These are phyloP conservation scores for Dendrobium catenatum DNA, from an alignment of 106 monocot genomes.

Conservation along the genomic window DNA sequence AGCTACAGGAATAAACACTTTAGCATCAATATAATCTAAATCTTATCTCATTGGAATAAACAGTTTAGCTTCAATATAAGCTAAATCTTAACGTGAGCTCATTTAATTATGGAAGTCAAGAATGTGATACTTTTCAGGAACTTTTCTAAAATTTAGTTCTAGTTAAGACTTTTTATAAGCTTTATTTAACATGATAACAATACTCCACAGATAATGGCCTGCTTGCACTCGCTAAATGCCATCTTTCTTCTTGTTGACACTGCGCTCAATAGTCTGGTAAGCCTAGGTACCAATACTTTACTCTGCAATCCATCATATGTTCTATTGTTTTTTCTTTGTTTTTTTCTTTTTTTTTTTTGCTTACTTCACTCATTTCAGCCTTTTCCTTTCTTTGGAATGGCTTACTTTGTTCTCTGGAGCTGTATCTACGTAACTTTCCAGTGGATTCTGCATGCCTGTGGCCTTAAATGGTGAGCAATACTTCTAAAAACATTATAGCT, in stretches of 20 bases:
- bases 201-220: conserved; percentile 26
- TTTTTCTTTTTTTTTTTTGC: neutral
- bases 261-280: conserved; percentile 73
- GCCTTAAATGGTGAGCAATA: conserved; percentile 61
- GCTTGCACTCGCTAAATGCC: conserved; percentile 49
- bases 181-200: neutral
- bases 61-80: neutral
- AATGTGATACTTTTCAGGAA: neutral
- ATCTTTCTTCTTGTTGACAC: conserved; percentile 64
- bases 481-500: too few relatives aligned
- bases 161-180: neutral
- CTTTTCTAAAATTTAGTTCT: too few relatives aligned
- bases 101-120: neutral
- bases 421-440: conserved; percentile 70
- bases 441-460: conserved; percentile 88
- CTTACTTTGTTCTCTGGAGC: conserved; percentile 88
- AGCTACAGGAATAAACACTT: too few relatives aligned
- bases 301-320: neutral
- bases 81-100: neutral
- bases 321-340: too few relatives aligned
- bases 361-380: conserved; percentile 33
- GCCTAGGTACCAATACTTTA: neutral
- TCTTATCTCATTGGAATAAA: too few relatives aligned
- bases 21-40: too few relatives aligned
- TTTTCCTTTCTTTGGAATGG: conserved; percentile 81